Evolutionary conservation across 306 rosid genomes (phyloP).

Genomic region (Vigna angularis): DNA sequence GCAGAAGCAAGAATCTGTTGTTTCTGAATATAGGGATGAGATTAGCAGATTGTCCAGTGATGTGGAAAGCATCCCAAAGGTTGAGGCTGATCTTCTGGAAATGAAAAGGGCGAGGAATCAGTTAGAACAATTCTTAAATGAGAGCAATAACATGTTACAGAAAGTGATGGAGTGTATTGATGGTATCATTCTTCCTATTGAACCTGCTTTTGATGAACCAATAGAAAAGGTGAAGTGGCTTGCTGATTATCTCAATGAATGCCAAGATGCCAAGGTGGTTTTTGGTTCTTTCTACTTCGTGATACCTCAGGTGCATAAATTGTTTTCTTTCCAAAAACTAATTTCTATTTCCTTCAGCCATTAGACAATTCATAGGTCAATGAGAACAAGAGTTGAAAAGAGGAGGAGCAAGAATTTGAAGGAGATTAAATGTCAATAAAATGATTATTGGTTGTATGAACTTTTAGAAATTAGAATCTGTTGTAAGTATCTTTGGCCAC

Average conservation of each 20-base stretch:
- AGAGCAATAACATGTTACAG: conserved; percentile 73
- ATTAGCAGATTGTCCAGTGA: no score
- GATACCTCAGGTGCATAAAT: conserved; percentile 85
- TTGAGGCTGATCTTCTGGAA: no score
- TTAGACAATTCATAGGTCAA: conserved; percentile 26
- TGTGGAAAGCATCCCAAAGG: no score
- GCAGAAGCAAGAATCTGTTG: no score
- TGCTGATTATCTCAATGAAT: conserved; percentile 65
- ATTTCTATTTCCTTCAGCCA: conserved; percentile 35
- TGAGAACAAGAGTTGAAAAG: neutral
- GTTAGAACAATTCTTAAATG: no score
- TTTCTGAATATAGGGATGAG: no score
- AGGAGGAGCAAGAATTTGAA: neutral
- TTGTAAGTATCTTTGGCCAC: conserved; percentile 11
- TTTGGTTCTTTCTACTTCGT: conserved; percentile 93
- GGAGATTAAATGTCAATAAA: neutral
- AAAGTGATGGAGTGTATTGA: conserved; percentile 75
- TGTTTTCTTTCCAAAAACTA: conserved; percentile 42
- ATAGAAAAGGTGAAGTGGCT: conserved; percentile 79
- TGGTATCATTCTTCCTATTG: conserved; percentile 68
- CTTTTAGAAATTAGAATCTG: neutral
- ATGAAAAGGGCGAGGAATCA: no score
- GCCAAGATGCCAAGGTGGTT: conserved; percentile 66
- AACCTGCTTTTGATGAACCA: conserved; percentile 76
- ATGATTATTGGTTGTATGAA: neutral